phyloP scores from a whole-genome alignment of 78 protist genomes.

The Creolimax fragrantissima region DNA sequence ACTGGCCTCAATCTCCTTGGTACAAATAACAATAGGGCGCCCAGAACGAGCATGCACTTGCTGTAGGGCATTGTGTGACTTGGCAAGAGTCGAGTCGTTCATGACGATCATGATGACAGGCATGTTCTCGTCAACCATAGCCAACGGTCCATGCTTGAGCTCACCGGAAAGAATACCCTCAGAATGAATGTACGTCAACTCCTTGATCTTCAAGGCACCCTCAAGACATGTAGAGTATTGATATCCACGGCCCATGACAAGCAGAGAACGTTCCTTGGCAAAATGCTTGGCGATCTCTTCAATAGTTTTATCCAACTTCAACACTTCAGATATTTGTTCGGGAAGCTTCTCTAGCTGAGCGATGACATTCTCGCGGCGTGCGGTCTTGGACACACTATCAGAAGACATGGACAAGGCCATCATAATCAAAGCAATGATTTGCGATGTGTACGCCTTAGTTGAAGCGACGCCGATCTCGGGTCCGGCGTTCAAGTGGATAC shows the following conservation, averaged over 20 bases:
- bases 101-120: slow-evolving; percentile 65
- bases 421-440: slow-evolving; percentile 46
- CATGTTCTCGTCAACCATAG: slow-evolving; percentile 75
- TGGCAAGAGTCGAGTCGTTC: slow-evolving; percentile 19
- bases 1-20: neutral
- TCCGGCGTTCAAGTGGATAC: slow-evolving; percentile 88
- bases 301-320: slow-evolving; percentile 17
- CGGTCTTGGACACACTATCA: slow-evolving; percentile 23
- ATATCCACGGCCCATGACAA: slow-evolving; percentile 88
- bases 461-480: slow-evolving; percentile 96
- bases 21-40: slow-evolving; percentile 39
- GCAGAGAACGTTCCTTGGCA: slow-evolving; percentile 26
- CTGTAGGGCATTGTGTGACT: slow-evolving; percentile 34
- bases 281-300: slow-evolving; percentile 51
- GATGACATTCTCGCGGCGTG: slow-evolving; percentile 34
- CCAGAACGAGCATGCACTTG: slow-evolving; percentile 59
- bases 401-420: slow-evolving; percentile 37
- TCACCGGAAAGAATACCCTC: slow-evolving; percentile 92
- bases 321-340: neutral
- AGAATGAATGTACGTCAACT: slow-evolving; percentile 88
- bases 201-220: slow-evolving; percentile 86
- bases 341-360: neutral
- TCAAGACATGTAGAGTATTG: slow-evolving; percentile 82
- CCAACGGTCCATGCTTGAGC: slow-evolving; percentile 97
- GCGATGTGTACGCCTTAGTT: slow-evolving; percentile 96